A percentile compares a stretch with the other conserved stretches of the same genome.
phyloP scores from a whole-genome alignment of 208 protist genomes.

The Wallacemonas sp. region DNA sequence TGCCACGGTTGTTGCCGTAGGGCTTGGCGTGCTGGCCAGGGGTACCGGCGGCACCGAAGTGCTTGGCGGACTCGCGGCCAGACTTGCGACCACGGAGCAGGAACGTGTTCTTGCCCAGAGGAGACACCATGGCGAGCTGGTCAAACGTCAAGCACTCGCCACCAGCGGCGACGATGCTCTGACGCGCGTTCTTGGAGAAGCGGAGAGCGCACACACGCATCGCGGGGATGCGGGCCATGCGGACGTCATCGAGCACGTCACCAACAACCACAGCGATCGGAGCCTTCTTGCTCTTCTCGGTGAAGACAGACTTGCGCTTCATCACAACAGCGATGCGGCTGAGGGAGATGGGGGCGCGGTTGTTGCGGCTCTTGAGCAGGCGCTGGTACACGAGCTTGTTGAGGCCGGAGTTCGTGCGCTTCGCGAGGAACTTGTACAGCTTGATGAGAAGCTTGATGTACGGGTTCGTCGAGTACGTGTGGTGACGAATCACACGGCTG shows the following conservation, averaged over 20 bases:
- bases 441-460: slow-evolving; percentile 99
- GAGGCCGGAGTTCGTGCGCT: slow-evolving; percentile 98
- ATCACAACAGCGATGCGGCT: slow-evolving; percentile 94
- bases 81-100: slow-evolving; percentile 97
- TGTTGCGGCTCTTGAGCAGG: slow-evolving; percentile 96
- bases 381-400: slow-evolving; percentile 97
- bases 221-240: slow-evolving; percentile 95
- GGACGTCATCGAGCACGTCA: slow-evolving; percentile 99
- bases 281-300: slow-evolving; percentile 75
- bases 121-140: slow-evolving; percentile 94
- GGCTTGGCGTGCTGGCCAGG: slow-evolving; percentile 92
- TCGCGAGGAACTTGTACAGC: slow-evolving; percentile 99
- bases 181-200: slow-evolving; percentile 98
- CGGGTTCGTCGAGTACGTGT: slow-evolving; percentile 95
- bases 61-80: slow-evolving; percentile 96
- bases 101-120: slow-evolving; percentile 97
- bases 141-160: slow-evolving; percentile 99
- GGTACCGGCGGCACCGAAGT: slow-evolving; percentile 98
- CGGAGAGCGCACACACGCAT: slow-evolving; percentile 97
- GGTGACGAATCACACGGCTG: slow-evolving; percentile 91
- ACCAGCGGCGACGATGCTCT: slow-evolving; percentile 98
- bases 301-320: slow-evolving; percentile 89
- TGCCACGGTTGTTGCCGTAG: slow-evolving; percentile 72
- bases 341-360: slow-evolving; percentile 97
- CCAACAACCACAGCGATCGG: slow-evolving; percentile 98